Percentiles rank a stretch among this genome's conserved stretches.
Evolutionary conservation across 2,329 filamentous ascomycete species (phyloP).

Genomic region (Pseudogymnoascus sp.): DNA sequence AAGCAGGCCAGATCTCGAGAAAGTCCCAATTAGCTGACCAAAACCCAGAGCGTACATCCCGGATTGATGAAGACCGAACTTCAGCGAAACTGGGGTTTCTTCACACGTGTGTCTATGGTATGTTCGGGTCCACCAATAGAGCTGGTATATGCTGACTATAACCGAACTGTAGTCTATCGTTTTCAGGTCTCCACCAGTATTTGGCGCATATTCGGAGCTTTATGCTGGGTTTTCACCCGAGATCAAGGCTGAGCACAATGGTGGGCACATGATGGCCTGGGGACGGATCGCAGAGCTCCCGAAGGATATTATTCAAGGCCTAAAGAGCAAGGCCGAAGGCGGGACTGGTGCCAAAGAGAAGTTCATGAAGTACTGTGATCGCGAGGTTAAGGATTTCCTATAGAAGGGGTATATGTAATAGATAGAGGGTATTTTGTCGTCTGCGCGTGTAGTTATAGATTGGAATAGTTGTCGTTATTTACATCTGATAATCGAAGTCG

Average conservation of each 20-base stretch:
- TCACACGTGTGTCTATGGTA: constrained; percentile 16
- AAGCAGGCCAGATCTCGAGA: constrained; percentile 13
- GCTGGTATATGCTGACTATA: background rate
- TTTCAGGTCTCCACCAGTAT: constrained; percentile 24
- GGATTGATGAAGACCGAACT: constrained; percentile 33
- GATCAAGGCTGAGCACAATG: constrained; percentile 26
- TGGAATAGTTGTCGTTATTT: constrained; percentile 11
- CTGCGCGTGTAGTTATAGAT: constrained; percentile 2
- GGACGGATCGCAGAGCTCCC: constrained; percentile 26
- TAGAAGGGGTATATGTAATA: constrained; percentile 12
- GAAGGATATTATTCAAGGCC: constrained; percentile 17
- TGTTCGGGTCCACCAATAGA: background rate
- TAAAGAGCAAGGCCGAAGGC: constrained; percentile 21
- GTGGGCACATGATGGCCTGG: constrained; percentile 35
- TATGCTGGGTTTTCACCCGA: constrained; percentile 29
- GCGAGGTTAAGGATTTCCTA: constrained; percentile 19
- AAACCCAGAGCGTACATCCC: constrained; percentile 29
- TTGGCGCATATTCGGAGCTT: constrained; percentile 31
- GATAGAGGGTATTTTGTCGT: background rate
- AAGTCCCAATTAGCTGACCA: constrained; percentile 8
- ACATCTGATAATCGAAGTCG: constrained; percentile 6
- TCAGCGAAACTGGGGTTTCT: constrained; percentile 22
- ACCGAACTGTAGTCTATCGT: constrained; percentile 14
- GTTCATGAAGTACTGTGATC: constrained; percentile 31
- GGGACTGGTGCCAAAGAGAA: constrained; percentile 23